These are phyloP conservation scores for Botrytis pseudocinerea DNA, from an alignment of 2,329 filamentous ascomycete genomes.

Conservation along the genomic window DNA sequence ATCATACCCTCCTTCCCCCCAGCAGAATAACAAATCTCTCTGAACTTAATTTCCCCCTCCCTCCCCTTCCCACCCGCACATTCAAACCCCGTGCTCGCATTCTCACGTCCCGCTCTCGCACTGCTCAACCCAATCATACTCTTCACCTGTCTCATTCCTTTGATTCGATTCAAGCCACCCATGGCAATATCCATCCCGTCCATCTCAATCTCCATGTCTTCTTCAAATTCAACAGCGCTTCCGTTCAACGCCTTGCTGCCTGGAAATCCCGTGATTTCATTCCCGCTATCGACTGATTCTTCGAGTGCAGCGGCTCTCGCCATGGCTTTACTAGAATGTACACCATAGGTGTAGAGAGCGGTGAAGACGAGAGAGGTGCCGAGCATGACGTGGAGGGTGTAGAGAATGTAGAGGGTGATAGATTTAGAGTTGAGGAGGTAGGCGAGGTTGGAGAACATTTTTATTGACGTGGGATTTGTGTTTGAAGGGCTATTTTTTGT, in stretches of 20 bases:
- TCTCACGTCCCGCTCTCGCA: neutral
- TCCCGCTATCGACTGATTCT: neutral
- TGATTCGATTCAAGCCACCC: neutral
- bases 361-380: slow-evolving; percentile 22
- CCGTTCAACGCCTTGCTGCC: neutral
- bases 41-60: neutral
- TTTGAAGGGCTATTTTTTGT: neutral
- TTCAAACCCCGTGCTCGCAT: neutral
- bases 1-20: neutral
- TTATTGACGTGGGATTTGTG: neutral
- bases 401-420: slow-evolving; percentile 21
- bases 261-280: neutral
- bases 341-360: slow-evolving; percentile 17
- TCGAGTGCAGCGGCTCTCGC: slow-evolving; percentile 7
- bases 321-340: slow-evolving; percentile 21
- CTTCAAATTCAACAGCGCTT: slow-evolving; percentile 4
- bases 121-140: slow-evolving; percentile 6
- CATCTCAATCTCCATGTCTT: neutral
- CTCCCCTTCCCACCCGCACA: neutral
- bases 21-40: slow-evolving; percentile 20
- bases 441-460: slow-evolving; percentile 20
- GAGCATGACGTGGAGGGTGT: slow-evolving; percentile 21
- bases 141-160: neutral
- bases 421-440: slow-evolving; percentile 23
- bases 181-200: slow-evolving; percentile 1